Evolutionary conservation across 1,284 basidiomycete genomes (phyloP).

Genomic region (Trametes versicolor): DNA sequence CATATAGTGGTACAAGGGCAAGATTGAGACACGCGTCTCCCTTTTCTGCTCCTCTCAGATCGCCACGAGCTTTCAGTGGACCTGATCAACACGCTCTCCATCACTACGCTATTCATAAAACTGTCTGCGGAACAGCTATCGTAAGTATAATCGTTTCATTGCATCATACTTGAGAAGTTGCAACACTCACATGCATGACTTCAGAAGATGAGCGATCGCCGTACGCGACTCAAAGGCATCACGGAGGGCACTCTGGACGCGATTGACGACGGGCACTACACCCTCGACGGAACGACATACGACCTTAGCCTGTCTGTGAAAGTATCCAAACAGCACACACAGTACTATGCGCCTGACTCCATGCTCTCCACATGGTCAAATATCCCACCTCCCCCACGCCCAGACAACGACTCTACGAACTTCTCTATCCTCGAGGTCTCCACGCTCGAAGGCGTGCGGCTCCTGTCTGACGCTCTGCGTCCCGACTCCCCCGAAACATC

Average conservation of each 20-base stretch:
- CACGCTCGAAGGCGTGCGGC: slow-evolving; percentile 60
- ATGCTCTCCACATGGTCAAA: slow-evolving; percentile 50
- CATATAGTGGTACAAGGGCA: too few relatives aligned
- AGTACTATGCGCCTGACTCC: slow-evolving; percentile 52
- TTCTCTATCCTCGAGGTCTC: slow-evolving; percentile 61
- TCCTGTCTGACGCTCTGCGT: slow-evolving; percentile 33
- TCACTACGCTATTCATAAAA: too few relatives aligned
- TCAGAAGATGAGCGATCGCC: slow-evolving; percentile 27
- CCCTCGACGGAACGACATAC: slow-evolving; percentile 35
- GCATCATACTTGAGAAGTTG: too few relatives aligned
- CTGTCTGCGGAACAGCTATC: too few relatives aligned
- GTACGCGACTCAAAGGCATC: slow-evolving; percentile 38
- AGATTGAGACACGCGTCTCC: too few relatives aligned
- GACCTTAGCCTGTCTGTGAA: slow-evolving; percentile 46
- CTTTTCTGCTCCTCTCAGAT: too few relatives aligned
- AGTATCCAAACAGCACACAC: slow-evolving; percentile 50
- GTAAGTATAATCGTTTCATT: too few relatives aligned
- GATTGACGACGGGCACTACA: slow-evolving; percentile 44
- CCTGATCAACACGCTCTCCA: too few relatives aligned
- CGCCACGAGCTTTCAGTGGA: too few relatives aligned
- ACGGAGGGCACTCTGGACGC: slow-evolving; percentile 46
- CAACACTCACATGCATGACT: too few relatives aligned
- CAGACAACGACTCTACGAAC: slow-evolving; percentile 29
- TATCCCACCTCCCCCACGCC: slow-evolving; percentile 30
- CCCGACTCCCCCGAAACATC: slow-evolving; percentile 24